phyloP scores from a whole-genome alignment of 2,329 filamentous ascomycete species.

The Fusarium scirpi region DNA sequence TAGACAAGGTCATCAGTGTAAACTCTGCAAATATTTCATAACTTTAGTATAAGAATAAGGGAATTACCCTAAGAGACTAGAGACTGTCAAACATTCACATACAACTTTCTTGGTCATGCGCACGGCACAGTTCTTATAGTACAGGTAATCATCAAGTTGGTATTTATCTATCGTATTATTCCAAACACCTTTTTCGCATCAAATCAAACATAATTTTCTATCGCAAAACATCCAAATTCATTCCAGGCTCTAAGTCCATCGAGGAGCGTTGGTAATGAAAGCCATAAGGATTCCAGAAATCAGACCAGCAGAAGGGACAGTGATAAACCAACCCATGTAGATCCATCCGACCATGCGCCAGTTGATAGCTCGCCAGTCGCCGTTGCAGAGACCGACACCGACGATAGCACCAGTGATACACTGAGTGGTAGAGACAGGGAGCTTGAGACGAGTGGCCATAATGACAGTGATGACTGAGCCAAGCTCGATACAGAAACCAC shows the following conservation, averaged over 20 bases:
- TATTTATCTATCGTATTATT: slow-evolving; percentile 6
- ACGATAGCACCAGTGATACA: slow-evolving; percentile 73
- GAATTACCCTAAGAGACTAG: neutral
- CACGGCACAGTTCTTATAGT: too few species aligned
- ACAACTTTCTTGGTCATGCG: too few species aligned
- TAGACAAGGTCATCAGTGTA: neutral
- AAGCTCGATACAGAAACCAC: slow-evolving; percentile 71
- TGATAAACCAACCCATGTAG: slow-evolving; percentile 71
- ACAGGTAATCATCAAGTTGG: slow-evolving; percentile 6
- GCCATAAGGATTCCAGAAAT: slow-evolving; percentile 72
- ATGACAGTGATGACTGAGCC: slow-evolving; percentile 72
- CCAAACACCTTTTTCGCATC: neutral
- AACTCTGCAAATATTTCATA: neutral
- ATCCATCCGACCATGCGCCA: slow-evolving; percentile 72
- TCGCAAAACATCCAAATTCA: neutral
- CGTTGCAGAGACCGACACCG: slow-evolving; percentile 71
- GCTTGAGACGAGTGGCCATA: slow-evolving; percentile 70
- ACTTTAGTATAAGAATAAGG: neutral
- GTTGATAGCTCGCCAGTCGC: slow-evolving; percentile 69
- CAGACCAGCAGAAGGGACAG: slow-evolving; percentile 67
- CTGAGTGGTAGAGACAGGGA: slow-evolving; percentile 74
- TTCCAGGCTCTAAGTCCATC: slow-evolving; percentile 50
- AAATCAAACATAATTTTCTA: slow-evolving; percentile 5
- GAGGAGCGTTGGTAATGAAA: slow-evolving; percentile 71
- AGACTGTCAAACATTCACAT: too few species aligned